Conservation (phyloP, 352 stramenopile genomes). For the Phytophthora pistaciae region DNA sequence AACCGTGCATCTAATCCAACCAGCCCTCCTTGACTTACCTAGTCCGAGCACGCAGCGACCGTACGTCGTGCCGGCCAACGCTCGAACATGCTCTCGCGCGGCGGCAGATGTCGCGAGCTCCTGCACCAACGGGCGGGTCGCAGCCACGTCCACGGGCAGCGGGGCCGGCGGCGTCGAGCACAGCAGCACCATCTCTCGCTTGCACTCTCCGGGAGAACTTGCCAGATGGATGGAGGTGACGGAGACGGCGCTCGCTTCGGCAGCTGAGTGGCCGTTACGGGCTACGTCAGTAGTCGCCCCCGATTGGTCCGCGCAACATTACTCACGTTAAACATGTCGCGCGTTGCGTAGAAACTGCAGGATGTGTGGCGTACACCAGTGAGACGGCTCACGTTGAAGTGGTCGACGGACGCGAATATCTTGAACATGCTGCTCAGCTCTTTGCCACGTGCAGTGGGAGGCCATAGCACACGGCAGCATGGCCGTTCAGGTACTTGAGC, state of each 20-base stretch:
- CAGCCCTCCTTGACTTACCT: slow-evolving; percentile 38
- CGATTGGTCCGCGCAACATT: slow-evolving; percentile 36
- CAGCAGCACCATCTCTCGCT: slow-evolving; percentile 44
- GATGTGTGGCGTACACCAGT: slow-evolving; percentile 25
- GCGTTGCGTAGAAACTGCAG: slow-evolving; percentile 19
- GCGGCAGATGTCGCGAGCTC: slow-evolving; percentile 32
- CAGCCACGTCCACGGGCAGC: slow-evolving; percentile 41
- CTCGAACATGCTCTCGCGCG: slow-evolving; percentile 37
- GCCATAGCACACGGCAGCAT: slow-evolving; percentile 96
- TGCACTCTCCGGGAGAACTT: slow-evolving; percentile 5
- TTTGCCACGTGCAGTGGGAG: slow-evolving; percentile 75
- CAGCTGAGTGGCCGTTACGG: slow-evolving; percentile 36
- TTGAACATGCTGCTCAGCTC: slow-evolving; percentile 12
- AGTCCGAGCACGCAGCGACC: slow-evolving; percentile 82
- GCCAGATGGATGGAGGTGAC: slow-evolving; percentile 25
- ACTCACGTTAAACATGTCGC: slow-evolving; percentile 32
- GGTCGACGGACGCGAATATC: background rate
- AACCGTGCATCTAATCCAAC: background rate
- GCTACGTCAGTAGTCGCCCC: slow-evolving; percentile 36
- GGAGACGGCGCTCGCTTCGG: slow-evolving; percentile 20
- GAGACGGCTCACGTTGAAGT: slow-evolving; percentile 27
- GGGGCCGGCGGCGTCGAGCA: slow-evolving; percentile 34
- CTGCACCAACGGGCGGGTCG: slow-evolving; percentile 35
- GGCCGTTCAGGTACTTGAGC: slow-evolving; percentile 95
- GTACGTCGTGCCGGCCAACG: slow-evolving; percentile 49